Conservation (phyloP, 208 protist species). For the Trypanosoma rangeli region DNA sequence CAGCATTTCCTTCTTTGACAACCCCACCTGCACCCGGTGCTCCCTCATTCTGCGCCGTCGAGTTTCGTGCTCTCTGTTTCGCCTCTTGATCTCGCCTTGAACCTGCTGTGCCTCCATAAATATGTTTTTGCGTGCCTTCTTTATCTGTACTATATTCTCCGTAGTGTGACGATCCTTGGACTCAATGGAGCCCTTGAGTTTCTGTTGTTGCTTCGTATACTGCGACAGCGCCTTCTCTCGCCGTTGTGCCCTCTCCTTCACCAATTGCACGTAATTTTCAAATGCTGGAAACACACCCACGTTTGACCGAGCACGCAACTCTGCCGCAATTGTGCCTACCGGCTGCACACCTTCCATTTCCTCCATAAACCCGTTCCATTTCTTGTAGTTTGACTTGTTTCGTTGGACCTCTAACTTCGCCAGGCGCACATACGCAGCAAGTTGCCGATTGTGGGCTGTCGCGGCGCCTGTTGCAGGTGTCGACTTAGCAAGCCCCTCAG, state of each 20-base stretch:
- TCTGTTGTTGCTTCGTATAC: conserved; percentile 4
- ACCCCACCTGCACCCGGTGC: conserved; percentile 1
- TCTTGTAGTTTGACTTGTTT: conserved; percentile 26
- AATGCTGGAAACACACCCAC: conserved; percentile 21
- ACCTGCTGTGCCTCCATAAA: conserved; percentile 14
- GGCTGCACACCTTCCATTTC: conserved; percentile 30
- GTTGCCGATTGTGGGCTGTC: conserved; percentile 16
- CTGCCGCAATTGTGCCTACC: conserved; percentile 29
- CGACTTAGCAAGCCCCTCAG: background rate
- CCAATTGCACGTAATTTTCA: conserved; percentile 27
- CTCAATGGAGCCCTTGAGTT: background rate
- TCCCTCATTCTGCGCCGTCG: conserved; percentile 23
- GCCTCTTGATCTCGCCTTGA: conserved; percentile 16
- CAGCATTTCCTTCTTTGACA: conserved; percentile 16
- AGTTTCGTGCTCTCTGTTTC: conserved; percentile 24
- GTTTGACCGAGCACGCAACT: conserved; percentile 20
- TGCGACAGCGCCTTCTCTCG: background rate
- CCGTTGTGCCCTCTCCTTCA: conserved; percentile 6
- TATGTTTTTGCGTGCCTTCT: conserved; percentile 10
- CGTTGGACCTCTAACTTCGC: conserved; percentile 23
- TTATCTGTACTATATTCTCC: conserved; percentile 20
- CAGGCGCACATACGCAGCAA: conserved; percentile 28
- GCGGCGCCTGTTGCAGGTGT: background rate
- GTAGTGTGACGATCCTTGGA: conserved; percentile 17
- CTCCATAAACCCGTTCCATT: conserved; percentile 29